Evolutionary conservation across 345 rosid species (phyloP).

Genomic region (Salix arbutifolia): DNA sequence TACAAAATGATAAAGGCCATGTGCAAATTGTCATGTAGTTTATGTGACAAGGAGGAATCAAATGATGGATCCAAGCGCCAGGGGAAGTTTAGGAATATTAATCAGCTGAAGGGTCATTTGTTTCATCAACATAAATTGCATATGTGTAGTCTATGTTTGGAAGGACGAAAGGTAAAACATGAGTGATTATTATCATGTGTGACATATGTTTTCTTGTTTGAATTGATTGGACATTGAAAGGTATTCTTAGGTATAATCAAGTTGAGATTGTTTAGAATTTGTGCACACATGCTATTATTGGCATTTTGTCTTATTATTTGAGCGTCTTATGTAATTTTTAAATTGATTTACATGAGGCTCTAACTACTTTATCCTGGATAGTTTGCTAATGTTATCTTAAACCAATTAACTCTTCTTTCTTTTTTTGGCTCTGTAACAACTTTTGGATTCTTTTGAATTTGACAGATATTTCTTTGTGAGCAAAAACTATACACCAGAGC

Average conservation of each 20-base stretch:
- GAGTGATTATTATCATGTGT: background rate
- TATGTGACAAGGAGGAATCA: constrained; percentile 68
- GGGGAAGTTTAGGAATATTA: constrained; percentile 65
- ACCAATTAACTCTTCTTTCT: background rate
- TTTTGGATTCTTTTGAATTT: constrained; percentile 13
- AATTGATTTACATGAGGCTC: background rate
- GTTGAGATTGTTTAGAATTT: background rate
- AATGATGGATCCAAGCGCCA: constrained; percentile 58
- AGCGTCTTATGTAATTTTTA: background rate
- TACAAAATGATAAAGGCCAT: constrained; percentile 96
- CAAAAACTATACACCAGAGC: constrained; percentile 79
- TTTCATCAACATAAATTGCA: constrained; percentile 69
- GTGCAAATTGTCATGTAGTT: constrained; percentile 91
- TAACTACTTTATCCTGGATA: background rate
- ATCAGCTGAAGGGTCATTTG: constrained; percentile 90
- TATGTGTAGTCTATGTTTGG: constrained; percentile 90
- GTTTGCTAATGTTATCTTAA: background rate
- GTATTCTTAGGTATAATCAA: background rate
- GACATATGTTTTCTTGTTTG: background rate
- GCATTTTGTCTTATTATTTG: background rate
- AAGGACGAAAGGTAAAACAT: constrained; percentile 76
- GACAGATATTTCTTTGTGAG: constrained; percentile 83
- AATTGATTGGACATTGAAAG: background rate
- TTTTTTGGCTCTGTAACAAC: constrained; percentile 3
- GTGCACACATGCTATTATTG: background rate